Evolutionary conservation across 306 rosid genomes (phyloP).

Genomic region (Calophaca sinica): DNA sequence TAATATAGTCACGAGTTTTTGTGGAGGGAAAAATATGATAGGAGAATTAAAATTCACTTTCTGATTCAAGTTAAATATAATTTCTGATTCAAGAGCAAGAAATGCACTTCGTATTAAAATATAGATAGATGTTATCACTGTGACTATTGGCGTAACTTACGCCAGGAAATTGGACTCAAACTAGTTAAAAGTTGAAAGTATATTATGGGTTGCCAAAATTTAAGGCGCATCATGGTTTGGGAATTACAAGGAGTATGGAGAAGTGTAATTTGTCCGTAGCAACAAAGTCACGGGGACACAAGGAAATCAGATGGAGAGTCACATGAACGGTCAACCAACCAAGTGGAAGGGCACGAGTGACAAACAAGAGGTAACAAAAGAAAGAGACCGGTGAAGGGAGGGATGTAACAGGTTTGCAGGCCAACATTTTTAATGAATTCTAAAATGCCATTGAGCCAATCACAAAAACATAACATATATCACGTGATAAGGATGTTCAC

Average conservation of each 20-base stretch:
- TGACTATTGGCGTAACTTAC: constrained; percentile 50
- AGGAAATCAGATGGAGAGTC: constrained; percentile 39
- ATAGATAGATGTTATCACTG: neutral
- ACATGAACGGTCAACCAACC: constrained; percentile 51
- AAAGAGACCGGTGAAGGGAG: neutral
- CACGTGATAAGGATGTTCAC: constrained; percentile 64
- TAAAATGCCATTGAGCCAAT: constrained; percentile 32
- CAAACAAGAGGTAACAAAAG: too few relatives aligned
- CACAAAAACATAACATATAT: constrained; percentile 29
- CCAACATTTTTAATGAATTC: constrained; percentile 45
- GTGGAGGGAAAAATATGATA: too few relatives aligned
- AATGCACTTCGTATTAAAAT: too few relatives aligned
- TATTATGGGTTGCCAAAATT: constrained; percentile 38
- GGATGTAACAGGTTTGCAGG: constrained; percentile 32
- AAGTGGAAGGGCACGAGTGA: constrained; percentile 37
- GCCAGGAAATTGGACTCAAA: constrained; percentile 35
- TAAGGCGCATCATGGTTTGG: constrained; percentile 43
- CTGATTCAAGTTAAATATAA: too few relatives aligned
- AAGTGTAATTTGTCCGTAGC: constrained; percentile 49
- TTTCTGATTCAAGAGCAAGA: too few relatives aligned
- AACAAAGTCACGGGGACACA: constrained; percentile 60
- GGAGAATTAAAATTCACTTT: too few relatives aligned
- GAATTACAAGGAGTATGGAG: neutral
- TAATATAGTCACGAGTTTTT: too few relatives aligned
- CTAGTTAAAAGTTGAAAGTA: constrained; percentile 19